A percentile compares a stretch with the other conserved stretches of the same genome.
Conservation (phyloP, 352 stramenopile species). For the Phytopythium oedochilum region DNA sequence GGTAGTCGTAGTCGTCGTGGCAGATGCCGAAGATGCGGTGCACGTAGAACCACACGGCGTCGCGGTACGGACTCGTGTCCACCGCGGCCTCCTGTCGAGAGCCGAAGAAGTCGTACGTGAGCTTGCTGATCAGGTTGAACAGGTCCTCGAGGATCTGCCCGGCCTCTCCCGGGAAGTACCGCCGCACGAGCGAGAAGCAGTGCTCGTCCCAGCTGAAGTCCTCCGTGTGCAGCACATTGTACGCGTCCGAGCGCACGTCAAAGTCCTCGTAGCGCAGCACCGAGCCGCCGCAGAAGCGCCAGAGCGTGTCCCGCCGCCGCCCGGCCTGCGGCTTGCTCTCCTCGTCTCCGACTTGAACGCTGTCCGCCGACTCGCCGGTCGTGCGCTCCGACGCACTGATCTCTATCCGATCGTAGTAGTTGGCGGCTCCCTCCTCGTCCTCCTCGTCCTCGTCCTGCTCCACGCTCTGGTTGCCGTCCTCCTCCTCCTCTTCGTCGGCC, state of each 20-base stretch:
- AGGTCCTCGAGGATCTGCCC: slow-evolving; percentile 83
- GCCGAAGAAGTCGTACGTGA: slow-evolving; percentile 81
- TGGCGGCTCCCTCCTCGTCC: slow-evolving; percentile 7
- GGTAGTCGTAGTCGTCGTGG: slow-evolving; percentile 87
- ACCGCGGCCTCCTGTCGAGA: slow-evolving; percentile 47
- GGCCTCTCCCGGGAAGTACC: slow-evolving; percentile 78
- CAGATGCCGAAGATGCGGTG: slow-evolving; percentile 88
- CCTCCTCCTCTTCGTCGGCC: slow-evolving; percentile 44
- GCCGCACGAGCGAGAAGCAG: slow-evolving; percentile 80
- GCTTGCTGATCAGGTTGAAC: slow-evolving; percentile 82
- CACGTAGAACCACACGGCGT: slow-evolving; percentile 86
- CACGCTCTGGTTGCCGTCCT: slow-evolving; percentile 17
- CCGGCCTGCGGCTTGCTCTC: slow-evolving; percentile 38
- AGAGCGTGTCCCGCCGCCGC: slow-evolving; percentile 62
- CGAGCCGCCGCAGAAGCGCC: slow-evolving; percentile 77
- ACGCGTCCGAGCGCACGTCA: slow-evolving; percentile 75
- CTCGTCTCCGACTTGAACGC: slow-evolving; percentile 45
- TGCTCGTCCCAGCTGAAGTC: slow-evolving; percentile 89
- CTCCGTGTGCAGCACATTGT: slow-evolving; percentile 82
- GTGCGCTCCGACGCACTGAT: neutral
- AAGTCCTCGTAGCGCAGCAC: slow-evolving; percentile 83
- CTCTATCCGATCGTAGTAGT: slow-evolving; percentile 6
- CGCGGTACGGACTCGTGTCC: slow-evolving; percentile 78
- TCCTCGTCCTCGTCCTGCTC: slow-evolving; percentile 21
- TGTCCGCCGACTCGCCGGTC: slow-evolving; percentile 13